A percentile compares a stretch with the other conserved stretches of the same genome.
Conservation (phyloP, 345 rosid species). For the Cardamine occulta region DNA sequence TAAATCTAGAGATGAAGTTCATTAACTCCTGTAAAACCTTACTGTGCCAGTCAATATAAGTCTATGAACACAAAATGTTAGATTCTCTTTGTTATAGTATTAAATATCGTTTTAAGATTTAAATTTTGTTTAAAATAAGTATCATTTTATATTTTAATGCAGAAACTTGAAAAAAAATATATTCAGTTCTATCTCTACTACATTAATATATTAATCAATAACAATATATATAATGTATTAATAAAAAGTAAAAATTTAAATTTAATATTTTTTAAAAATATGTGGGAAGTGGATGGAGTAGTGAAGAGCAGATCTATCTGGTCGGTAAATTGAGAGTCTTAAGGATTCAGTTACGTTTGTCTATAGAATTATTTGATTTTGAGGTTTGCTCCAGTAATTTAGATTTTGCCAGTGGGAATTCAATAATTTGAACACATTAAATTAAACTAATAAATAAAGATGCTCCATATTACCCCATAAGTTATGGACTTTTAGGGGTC, state of each 20-base stretch:
- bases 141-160: no score
- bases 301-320: slow-evolving; percentile 10
- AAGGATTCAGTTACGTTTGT: slow-evolving; percentile 16
- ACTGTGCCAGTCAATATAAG: no score
- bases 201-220: background rate
- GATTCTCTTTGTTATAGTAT: background rate
- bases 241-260: background rate
- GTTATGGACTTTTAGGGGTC: slow-evolving; percentile 38
- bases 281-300: background rate
- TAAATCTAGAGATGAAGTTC: slow-evolving; percentile 19
- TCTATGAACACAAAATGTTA: slow-evolving; percentile 27
- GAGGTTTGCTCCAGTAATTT: slow-evolving; percentile 19
- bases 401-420: slow-evolving; percentile 14
- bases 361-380: background rate
- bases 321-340: slow-evolving; percentile 19
- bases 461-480: slow-evolving; percentile 31
- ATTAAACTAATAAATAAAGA: slow-evolving; percentile 9
- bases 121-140: no score
- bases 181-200: background rate
- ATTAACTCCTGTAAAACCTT: background rate
- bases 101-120: no score
- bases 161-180: no score
- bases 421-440: slow-evolving; percentile 20
- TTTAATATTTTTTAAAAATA: no score
- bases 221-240: background rate